phyloP scores from a whole-genome alignment of 129 eudicot species.

The Flaveria brownii region DNA sequence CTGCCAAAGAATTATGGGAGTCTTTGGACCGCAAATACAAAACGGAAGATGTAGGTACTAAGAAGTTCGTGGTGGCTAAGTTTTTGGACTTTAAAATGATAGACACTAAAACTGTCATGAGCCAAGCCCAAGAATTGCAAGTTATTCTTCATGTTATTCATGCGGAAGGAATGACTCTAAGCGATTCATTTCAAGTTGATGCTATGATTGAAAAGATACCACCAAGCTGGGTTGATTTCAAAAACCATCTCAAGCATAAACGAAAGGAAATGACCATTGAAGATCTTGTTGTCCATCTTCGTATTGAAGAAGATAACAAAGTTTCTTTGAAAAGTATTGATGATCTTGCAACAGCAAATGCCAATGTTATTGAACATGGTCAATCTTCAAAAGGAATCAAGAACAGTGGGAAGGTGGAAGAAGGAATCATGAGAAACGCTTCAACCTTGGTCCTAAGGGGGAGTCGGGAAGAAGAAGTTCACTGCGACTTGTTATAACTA shows the following conservation, averaged over 20 bases:
- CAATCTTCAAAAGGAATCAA: not conserved
- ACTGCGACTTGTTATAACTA: not conserved
- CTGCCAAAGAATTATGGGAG: not conserved
- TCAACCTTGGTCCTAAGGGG: not conserved
- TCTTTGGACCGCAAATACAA: not conserved
- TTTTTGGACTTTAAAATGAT: no score
- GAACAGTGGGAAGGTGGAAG: not conserved
- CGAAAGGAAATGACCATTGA: not conserved
- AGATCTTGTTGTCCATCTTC: conserved; percentile 5
- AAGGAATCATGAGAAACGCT: not conserved
- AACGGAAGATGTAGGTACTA: not conserved
- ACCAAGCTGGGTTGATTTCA: not conserved
- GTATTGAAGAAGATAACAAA: not conserved
- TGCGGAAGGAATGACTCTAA: not conserved
- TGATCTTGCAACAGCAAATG: not conserved
- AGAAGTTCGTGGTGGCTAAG: no score
- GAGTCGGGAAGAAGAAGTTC: not conserved
- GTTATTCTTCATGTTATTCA: conserved; percentile 1
- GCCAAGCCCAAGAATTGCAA: not conserved
- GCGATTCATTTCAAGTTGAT: not conserved
- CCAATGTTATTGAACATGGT: not conserved
- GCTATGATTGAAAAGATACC: no score
- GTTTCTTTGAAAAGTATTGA: not conserved
- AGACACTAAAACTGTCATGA: not conserved
- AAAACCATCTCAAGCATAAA: no score